A percentile compares a stretch with the other conserved stretches of the same genome.
Evolutionary conservation across 257 asterid species (phyloP).

Genomic region (Henckelia pumila): DNA sequence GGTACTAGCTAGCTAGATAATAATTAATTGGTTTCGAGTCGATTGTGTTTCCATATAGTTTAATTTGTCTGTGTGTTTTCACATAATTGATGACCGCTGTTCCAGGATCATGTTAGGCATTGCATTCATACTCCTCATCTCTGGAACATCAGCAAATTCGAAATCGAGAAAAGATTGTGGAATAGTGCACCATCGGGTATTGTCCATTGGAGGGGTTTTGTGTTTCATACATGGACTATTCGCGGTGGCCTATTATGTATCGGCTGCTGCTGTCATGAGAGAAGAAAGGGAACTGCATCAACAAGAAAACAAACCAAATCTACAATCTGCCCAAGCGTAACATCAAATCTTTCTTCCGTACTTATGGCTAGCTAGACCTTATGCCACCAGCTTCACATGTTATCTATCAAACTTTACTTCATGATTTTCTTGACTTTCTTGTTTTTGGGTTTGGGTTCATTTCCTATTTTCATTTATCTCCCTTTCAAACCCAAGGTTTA

Average conservation of each 20-base stretch:
- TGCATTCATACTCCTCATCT: constrained; percentile 49
- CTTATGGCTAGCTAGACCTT: no score
- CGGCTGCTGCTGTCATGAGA: constrained; percentile 47
- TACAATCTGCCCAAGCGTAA: constrained; percentile 36
- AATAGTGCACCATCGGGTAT: constrained; percentile 43
- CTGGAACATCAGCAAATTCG: constrained; percentile 52
- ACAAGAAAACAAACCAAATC: constrained; percentile 32
- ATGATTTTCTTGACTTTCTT: no score
- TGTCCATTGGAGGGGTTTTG: constrained; percentile 61
- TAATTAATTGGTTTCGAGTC: no score
- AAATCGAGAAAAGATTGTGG: constrained; percentile 57
- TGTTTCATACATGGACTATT: constrained; percentile 67
- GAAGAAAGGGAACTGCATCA: constrained; percentile 43
- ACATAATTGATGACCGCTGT: neutral
- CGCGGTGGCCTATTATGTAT: constrained; percentile 49
- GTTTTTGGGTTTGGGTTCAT: no score
- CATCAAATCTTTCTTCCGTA: neutral
- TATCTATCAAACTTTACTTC: neutral
- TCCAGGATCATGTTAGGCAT: constrained; percentile 48
- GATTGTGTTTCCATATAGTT: no score
- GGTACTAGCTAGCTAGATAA: no score
- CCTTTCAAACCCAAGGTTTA: no score
- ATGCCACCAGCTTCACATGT: no score
- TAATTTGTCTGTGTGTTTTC: no score
- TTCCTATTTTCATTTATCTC: no score